Evolutionary conservation across 225 moss, liverwort and hornwort genomes (phyloP).

Genomic region (Physcomitrellopsis africana): DNA sequence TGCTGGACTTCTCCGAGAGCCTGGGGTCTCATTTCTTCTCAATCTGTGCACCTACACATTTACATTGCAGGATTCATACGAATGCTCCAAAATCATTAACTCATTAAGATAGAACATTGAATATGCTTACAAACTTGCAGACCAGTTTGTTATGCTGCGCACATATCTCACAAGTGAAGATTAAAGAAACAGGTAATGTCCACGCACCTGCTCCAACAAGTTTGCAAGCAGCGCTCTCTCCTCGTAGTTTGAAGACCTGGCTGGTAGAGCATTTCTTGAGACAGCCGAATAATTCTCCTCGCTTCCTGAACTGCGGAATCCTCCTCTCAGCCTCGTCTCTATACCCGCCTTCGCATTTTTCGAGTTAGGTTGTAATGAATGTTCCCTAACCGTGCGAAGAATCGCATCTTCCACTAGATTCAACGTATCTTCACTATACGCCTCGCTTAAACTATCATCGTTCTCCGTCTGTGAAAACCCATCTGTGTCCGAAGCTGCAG

Average conservation of each 20-base stretch:
- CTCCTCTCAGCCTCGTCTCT: slow-evolving; percentile 17
- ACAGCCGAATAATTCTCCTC: slow-evolving; percentile 33
- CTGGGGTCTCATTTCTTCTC: slow-evolving; percentile 37
- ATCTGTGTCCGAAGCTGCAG: slow-evolving; percentile 44
- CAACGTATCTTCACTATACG: slow-evolving; percentile 40
- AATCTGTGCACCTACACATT: slow-evolving; percentile 42
- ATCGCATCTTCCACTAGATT: slow-evolving; percentile 50
- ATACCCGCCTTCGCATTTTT: slow-evolving; percentile 12
- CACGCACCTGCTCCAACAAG: slow-evolving; percentile 46
- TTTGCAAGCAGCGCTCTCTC: slow-evolving; percentile 47
- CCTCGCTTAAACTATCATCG: slow-evolving; percentile 39
- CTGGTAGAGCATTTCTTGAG: slow-evolving; percentile 23
- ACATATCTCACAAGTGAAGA: neutral
- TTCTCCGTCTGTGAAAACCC: slow-evolving; percentile 27
- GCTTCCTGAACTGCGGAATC: slow-evolving; percentile 3
- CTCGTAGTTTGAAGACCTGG: slow-evolving; percentile 25
- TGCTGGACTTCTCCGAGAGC: slow-evolving; percentile 16
- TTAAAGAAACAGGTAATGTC: neutral
- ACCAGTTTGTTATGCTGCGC: neutral
- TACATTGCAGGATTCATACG: neutral
- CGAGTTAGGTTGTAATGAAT: slow-evolving; percentile 23
- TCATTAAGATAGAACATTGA: slow-evolving; percentile 2
- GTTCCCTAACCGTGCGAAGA: slow-evolving; percentile 35
- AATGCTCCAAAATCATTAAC: slow-evolving; percentile 10
- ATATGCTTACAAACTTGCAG: slow-evolving; percentile 15